Percentiles rank a stretch among this genome's conserved stretches.
Conservation (phyloP, 768 basidiomycete genomes). For the Amanita polypyramis region DNA sequence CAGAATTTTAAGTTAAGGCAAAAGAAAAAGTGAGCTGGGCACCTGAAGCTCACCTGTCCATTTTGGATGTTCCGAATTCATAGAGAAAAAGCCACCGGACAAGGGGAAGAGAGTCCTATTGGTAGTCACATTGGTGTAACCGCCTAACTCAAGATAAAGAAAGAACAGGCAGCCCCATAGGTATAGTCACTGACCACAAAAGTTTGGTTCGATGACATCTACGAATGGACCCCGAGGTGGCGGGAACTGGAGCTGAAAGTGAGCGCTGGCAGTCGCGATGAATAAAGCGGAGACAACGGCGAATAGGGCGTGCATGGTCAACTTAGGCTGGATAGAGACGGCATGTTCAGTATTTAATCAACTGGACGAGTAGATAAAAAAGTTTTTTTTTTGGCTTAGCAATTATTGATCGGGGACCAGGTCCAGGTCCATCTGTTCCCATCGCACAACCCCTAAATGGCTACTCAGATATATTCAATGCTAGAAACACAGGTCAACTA, state of each 20-base stretch:
- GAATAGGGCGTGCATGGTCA: neutral
- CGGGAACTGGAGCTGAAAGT: slow-evolving; percentile 70
- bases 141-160: slow-evolving; percentile 31
- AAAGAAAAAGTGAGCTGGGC: neutral
- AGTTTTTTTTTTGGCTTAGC: slow-evolving; percentile 10
- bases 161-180: too few relatives aligned
- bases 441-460: too few relatives aligned
- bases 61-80: slow-evolving; percentile 54
- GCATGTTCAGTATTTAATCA: neutral
- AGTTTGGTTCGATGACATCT: slow-evolving; percentile 39
- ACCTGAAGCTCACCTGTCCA: slow-evolving; percentile 42
- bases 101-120: slow-evolving; percentile 65
- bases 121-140: slow-evolving; percentile 38
- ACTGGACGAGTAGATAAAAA: neutral
- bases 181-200: slow-evolving; percentile 50
- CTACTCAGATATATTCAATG: too few relatives aligned
- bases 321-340: neutral
- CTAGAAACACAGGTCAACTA: too few relatives aligned
- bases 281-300: slow-evolving; percentile 10
- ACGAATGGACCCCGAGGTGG: slow-evolving; percentile 58
- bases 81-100: slow-evolving; percentile 43
- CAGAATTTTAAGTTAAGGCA: neutral
- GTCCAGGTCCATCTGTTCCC: too few relatives aligned
- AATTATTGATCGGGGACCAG: too few relatives aligned
- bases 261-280: slow-evolving; percentile 43